These are phyloP conservation scores for Mytilinidion resinicola DNA, from an alignment of 495 filamentous ascomycete species.

Conservation along the genomic window DNA sequence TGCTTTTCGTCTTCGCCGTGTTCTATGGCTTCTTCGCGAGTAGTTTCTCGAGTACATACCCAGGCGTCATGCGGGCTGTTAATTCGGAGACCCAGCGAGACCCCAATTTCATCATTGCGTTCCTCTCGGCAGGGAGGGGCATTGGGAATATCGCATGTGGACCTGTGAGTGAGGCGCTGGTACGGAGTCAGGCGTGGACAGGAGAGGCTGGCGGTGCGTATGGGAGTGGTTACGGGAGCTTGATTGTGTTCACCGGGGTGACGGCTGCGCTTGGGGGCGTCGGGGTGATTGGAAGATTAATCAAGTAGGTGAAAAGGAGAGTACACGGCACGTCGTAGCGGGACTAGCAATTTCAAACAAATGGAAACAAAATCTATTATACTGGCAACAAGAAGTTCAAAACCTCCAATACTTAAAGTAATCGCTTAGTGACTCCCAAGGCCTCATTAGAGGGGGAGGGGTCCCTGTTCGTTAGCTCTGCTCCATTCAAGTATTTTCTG, in stretches of 20 bases:
- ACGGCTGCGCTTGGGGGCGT: conserved; percentile 48
- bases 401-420: no score
- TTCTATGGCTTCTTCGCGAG: conserved; percentile 65
- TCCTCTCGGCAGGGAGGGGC: conserved; percentile 57
- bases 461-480: no score
- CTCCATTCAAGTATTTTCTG: no score
- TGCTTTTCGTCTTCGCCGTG: conserved; percentile 57
- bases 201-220: conserved; percentile 37
- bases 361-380: no score
- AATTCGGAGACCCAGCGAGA: conserved; percentile 43
- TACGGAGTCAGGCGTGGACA: conserved; percentile 27
- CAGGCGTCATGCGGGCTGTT: conserved; percentile 52
- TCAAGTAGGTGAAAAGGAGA: conserved; percentile 37
- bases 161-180: conserved; percentile 26
- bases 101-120: conserved; percentile 55
- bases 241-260: conserved; percentile 53
- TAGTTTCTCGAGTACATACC: conserved; percentile 54
- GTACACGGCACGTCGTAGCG: neutral
- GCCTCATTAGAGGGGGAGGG: no score
- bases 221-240: conserved; percentile 46
- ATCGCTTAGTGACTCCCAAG: no score
- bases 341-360: no score
- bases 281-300: conserved; percentile 42
- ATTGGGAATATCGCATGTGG: conserved; percentile 45
- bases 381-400: no score